A percentile compares a stretch with the other conserved stretches of the same genome.
These are phyloP conservation scores for Chaetomium strumarium DNA, from an alignment of 2,329 filamentous ascomycete species.

Conservation along the genomic window DNA sequence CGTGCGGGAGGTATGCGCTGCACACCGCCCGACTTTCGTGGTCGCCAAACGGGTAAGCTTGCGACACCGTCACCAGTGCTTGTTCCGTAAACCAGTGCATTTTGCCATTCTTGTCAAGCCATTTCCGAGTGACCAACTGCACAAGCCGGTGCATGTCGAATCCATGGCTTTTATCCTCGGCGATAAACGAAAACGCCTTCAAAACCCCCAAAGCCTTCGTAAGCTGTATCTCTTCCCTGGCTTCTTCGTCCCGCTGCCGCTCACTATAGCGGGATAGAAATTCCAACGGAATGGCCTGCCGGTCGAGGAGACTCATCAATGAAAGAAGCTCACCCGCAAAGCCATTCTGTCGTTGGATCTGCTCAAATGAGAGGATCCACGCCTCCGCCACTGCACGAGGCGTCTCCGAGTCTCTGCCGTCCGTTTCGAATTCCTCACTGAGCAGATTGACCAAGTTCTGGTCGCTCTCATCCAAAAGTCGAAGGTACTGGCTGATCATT, in stretches of 20 bases:
- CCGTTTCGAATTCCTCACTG: constrained; percentile 29
- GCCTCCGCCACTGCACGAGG: constrained; percentile 27
- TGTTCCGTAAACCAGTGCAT: constrained; percentile 14
- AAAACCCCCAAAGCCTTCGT: constrained; percentile 24
- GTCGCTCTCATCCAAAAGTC: constrained; percentile 26
- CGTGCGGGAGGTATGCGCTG: constrained; percentile 24
- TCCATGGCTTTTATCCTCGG: constrained; percentile 3
- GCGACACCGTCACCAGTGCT: constrained; percentile 22
- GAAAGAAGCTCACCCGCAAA: constrained; percentile 29
- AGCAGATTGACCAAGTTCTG: constrained; percentile 22
- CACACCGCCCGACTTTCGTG: constrained; percentile 3
- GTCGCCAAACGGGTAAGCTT: constrained; percentile 19
- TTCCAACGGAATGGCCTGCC: constrained; percentile 26
- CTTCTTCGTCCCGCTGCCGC: neutral
- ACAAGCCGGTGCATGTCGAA: constrained; percentile 33
- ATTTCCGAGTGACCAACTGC: constrained; percentile 30
- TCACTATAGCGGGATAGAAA: constrained; percentile 22
- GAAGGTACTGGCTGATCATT: constrained; percentile 25
- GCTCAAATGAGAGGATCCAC: constrained; percentile 33
- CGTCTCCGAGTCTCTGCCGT: constrained; percentile 26
- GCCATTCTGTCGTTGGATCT: constrained; percentile 27
- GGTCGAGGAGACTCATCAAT: constrained; percentile 30
- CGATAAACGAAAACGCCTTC: constrained; percentile 30
- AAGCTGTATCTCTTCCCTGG: neutral
- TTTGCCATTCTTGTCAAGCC: constrained; percentile 21